Evolutionary conservation across 2,329 filamentous ascomycete species (phyloP).

Genomic region (Fusarium dlaminii): DNA sequence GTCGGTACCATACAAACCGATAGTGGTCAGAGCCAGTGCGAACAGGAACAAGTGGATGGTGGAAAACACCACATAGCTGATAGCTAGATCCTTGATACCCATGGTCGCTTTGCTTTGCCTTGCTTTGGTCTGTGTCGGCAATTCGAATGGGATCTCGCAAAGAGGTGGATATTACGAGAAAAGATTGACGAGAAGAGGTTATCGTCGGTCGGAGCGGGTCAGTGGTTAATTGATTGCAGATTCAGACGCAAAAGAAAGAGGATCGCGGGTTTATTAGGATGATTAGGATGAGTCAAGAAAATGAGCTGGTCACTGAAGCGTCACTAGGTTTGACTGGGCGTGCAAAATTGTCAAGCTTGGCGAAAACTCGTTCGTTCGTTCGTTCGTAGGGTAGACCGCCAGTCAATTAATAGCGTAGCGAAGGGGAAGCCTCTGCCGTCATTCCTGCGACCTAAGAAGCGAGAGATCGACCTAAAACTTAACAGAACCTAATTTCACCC

Average conservation of each 20-base stretch:
- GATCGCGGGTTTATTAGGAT: neutral
- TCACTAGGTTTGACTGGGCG: conserved; percentile 3
- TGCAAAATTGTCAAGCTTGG: neutral
- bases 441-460: conserved; percentile 8
- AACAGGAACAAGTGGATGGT: conserved; percentile 80
- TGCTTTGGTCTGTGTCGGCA: neutral
- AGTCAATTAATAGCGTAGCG: conserved; percentile 17
- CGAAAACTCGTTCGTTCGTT: neutral
- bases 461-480: conserved; percentile 4
- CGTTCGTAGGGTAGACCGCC: neutral
- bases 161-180: neutral
- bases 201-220: conserved; percentile 3
- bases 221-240: neutral
- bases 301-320: neutral
- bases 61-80: conserved; percentile 65
- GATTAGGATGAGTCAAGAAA: neutral
- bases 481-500: neutral
- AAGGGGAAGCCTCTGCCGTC: conserved; percentile 29
- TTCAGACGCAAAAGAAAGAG: neutral
- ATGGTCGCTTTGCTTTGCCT: conserved; percentile 42
- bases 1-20: conserved; percentile 80
- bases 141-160: neutral
- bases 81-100: conserved; percentile 56
- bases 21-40: conserved; percentile 77
- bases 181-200: conserved; percentile 5